Conservation (phyloP, 163 green algal species). For the Coccomyxa subellipsoidea region DNA sequence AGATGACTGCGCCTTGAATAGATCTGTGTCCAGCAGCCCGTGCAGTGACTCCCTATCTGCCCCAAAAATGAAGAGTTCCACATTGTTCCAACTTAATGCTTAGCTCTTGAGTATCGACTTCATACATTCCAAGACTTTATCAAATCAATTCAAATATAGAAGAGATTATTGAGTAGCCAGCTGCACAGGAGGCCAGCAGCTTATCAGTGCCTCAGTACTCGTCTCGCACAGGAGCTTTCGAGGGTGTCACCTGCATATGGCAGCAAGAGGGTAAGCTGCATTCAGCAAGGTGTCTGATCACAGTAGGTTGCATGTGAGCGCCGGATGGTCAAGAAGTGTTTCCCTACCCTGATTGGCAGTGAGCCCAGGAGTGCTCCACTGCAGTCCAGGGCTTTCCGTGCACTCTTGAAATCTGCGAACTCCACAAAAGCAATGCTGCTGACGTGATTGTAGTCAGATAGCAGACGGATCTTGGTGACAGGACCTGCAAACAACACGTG, state of each 20-base stretch:
- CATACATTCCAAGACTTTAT: too few relatives aligned
- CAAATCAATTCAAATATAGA: too few relatives aligned
- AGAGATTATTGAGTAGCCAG: not conserved
- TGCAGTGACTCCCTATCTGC: too few relatives aligned
- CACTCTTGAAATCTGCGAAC: conserved; percentile 76
- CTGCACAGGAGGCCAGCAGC: not conserved
- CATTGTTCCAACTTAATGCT: too few relatives aligned
- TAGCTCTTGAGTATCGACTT: too few relatives aligned
- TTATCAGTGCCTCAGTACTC: not conserved
- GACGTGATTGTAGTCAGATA: conserved; percentile 82
- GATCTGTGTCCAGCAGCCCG: too few relatives aligned
- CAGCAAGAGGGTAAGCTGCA: not conserved
- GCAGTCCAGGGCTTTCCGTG: conserved; percentile 82
- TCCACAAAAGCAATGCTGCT: conserved; percentile 95
- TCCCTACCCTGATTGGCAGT: conserved; percentile 3
- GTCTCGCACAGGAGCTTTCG: conserved; percentile 9
- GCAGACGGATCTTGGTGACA: conserved; percentile 77
- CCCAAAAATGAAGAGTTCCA: too few relatives aligned
- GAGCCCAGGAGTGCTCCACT: conserved; percentile 81
- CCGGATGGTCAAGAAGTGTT: too few relatives aligned
- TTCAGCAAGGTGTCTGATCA: too few relatives aligned
- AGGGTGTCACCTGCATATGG: not conserved
- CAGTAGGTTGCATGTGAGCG: not conserved
- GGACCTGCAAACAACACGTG: conserved; percentile 42
- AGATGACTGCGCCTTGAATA: too few relatives aligned